Base-by-base conservation (phyloP, 768 basidiomycete species). In the Paxillus rubicundulus region DNA sequence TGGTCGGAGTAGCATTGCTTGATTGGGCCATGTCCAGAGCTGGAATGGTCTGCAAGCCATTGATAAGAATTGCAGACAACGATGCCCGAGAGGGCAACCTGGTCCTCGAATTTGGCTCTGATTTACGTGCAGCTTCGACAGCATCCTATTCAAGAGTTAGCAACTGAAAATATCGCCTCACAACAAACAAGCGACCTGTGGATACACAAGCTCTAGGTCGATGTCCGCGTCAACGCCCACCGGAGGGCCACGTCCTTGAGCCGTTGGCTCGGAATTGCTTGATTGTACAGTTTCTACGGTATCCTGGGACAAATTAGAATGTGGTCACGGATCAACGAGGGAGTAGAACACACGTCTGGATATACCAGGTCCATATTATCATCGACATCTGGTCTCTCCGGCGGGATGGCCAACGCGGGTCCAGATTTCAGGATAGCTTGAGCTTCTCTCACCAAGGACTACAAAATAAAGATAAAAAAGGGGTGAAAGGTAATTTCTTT, bases 151-250 rank as follows among this genome's bases (percentile, higher is more conserved):
- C 20, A 37, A 17, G 10, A 9, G 13, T 37, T n/a, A 61, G 45
- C 58, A 45, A 38, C 41, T 30, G 28, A 20, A 9, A 13, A 17
- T 0, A 16, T 12, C 33, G 5, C 33, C 7, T 5, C 3, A 34
- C 49, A 9, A 1, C 24, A 36, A 13, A 28, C 21, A 27, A 45
- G 59, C 36, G 17, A 67, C 65, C 20, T 64, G 57, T 10, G 67
- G 65, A 52, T 69, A 69, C 0, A 55, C 21, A 3, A 66, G 38
- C 7, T 66, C 57, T 4, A 53, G 13, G 18, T 64, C 57, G 18
- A 14, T 16, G 1, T 55, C 61, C 38, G 36, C 44, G 4, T 52
- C 30, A 17, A 17, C 38, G 14, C 33, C 20, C 24, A 14, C 21
- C 16, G 18, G n/a, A 1, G 27, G 12, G n/a, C 12, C 13, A 21